These are phyloP conservation scores for Corynespora cassiicola DNA, from an alignment of 2,329 filamentous ascomycete genomes.

Conservation along the genomic window DNA sequence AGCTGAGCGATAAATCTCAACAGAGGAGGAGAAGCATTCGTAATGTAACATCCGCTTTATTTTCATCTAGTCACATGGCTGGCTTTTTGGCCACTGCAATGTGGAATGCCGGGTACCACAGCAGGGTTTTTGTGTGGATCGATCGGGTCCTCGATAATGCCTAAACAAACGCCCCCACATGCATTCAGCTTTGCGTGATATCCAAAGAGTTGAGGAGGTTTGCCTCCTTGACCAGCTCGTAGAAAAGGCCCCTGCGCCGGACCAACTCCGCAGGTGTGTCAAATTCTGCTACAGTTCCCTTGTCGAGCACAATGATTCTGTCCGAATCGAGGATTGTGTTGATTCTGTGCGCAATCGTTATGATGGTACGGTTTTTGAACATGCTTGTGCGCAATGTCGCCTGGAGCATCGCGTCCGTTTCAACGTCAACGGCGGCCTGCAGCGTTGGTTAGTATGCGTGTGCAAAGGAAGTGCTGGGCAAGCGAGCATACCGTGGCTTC, in stretches of 20 bases:
- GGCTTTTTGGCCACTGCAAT: too few species aligned
- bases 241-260: constrained; percentile 78
- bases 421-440: constrained; percentile 71
- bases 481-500: constrained; percentile 84
- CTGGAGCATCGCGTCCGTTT: constrained; percentile 71
- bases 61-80: too few species aligned
- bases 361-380: constrained; percentile 93
- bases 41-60: too few species aligned
- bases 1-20: too few species aligned
- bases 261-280: constrained; percentile 83
- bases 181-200: constrained; percentile 20
- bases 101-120: too few species aligned
- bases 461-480: constrained; percentile 1
- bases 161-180: constrained; percentile 3
- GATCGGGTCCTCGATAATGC: constrained; percentile 11
- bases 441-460: constrained; percentile 7
- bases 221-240: constrained; percentile 89
- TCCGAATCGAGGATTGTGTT: constrained; percentile 93
- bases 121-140: not conserved
- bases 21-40: too few species aligned
- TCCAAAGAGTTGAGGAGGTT: constrained; percentile 64
- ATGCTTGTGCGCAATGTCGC: constrained; percentile 67
- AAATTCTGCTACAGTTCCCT: constrained; percentile 89
- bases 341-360: constrained; percentile 97
- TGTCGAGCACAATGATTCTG: constrained; percentile 90